phyloP scores from a whole-genome alignment of 1,284 basidiomycete species.

The Cutaneotrichosporon dermatis region DNA sequence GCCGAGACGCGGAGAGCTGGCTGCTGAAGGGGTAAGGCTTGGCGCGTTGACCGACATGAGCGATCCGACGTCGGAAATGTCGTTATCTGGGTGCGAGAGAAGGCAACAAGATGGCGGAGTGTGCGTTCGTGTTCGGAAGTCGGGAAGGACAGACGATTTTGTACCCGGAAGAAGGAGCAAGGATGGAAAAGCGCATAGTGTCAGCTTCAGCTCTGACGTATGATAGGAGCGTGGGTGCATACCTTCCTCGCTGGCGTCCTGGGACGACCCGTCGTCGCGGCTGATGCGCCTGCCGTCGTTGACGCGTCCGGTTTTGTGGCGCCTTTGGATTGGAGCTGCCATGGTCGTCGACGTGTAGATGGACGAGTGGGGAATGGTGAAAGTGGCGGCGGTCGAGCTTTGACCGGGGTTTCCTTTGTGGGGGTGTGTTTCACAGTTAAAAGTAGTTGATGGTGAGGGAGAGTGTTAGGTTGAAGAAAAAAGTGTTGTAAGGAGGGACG shows the following conservation, averaged over 20 bases:
- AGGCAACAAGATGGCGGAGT: neutral
- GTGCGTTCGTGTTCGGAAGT: neutral
- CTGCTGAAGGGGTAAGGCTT: slow-evolving; percentile 18
- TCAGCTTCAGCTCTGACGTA: neutral
- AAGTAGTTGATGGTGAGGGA: neutral
- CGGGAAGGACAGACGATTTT: no score
- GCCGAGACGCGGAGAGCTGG: slow-evolving; percentile 17
- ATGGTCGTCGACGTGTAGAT: neutral
- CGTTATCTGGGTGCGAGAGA: slow-evolving; percentile 32
- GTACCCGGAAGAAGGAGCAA: no score
- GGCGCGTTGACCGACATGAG: slow-evolving; percentile 33
- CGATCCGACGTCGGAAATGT: slow-evolving; percentile 46
- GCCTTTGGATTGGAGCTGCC: slow-evolving; percentile 9
- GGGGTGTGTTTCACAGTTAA: no score
- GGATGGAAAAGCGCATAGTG: neutral
- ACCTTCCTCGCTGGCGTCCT: slow-evolving; percentile 49
- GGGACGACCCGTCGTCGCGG: slow-evolving; percentile 28
- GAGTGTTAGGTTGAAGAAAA: neutral
- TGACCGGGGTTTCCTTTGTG: neutral
- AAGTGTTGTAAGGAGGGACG: no score
- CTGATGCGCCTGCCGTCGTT: slow-evolving; percentile 11
- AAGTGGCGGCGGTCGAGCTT: neutral
- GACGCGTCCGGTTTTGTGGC: slow-evolving; percentile 15
- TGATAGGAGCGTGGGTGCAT: slow-evolving; percentile 7
- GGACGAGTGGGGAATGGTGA: neutral